Conservation (phyloP, 2,329 filamentous ascomycete species). For the Hypoxylon sp. region DNA sequence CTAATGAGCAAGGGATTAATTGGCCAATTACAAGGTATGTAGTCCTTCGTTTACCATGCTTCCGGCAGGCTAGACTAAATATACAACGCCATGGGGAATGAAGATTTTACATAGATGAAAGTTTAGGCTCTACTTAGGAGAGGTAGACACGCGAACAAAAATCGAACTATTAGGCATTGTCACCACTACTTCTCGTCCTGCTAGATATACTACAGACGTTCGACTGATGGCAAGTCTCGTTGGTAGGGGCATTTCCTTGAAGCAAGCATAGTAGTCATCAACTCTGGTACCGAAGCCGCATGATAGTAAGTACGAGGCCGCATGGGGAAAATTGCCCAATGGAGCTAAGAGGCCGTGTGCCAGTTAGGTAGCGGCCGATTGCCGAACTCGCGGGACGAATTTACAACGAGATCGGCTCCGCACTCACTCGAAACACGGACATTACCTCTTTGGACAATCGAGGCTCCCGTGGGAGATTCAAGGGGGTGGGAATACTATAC, state of each 20-base stretch:
- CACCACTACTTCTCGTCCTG: neutral
- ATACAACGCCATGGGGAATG: constrained; percentile 23
- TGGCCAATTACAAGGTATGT: constrained; percentile 19
- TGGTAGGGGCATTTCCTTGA: constrained; percentile 28
- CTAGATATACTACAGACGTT: constrained; percentile 11
- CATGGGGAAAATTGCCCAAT: constrained; percentile 47
- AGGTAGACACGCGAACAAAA: constrained; percentile 8
- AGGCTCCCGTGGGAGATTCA: constrained; percentile 31
- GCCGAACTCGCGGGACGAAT: constrained; percentile 51
- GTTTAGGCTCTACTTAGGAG: constrained; percentile 5
- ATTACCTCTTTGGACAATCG: constrained; percentile 44
- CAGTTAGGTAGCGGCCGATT: constrained; percentile 51
- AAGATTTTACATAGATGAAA: constrained; percentile 5
- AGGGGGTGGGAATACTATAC: constrained; percentile 28
- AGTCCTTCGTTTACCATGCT: constrained; percentile 7
- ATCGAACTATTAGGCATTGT: constrained; percentile 24
- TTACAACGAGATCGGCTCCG: constrained; percentile 51
- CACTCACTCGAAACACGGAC: constrained; percentile 47
- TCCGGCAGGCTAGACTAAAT: constrained; percentile 7
- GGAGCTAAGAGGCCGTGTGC: constrained; percentile 50
- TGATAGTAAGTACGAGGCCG: constrained; percentile 35
- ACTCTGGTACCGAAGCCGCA: constrained; percentile 46
- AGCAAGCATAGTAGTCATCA: constrained; percentile 22
- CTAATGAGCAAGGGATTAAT: constrained; percentile 7
- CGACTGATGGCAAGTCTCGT: constrained; percentile 16